Conservation (phyloP, 306 rosid species). For the Citrullus colocynthis region DNA sequence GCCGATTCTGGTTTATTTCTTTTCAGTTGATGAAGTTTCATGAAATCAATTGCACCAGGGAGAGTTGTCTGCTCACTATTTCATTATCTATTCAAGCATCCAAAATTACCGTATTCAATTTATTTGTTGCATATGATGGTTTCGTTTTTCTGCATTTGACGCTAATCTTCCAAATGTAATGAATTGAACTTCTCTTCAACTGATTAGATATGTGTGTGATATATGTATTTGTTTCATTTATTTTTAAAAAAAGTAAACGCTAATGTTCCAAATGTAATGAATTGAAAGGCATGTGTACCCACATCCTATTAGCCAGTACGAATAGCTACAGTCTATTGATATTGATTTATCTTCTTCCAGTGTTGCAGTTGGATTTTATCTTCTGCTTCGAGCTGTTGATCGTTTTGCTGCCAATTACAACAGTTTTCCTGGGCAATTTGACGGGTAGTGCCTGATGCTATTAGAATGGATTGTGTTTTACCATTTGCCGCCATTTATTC, state of each 20-base stretch:
- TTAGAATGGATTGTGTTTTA: background rate
- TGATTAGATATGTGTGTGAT: background rate
- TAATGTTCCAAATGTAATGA: background rate
- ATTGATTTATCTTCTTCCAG: constrained; percentile 32
- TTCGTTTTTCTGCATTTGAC: background rate
- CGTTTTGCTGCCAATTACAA: constrained; percentile 93
- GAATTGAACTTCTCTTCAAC: background rate
- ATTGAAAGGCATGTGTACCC: background rate
- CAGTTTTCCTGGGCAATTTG: constrained; percentile 86
- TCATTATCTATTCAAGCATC: background rate
- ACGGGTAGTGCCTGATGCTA: constrained; percentile 39
- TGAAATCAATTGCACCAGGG: background rate
- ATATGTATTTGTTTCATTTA: background rate
- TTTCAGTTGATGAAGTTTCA: background rate
- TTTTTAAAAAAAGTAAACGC: background rate
- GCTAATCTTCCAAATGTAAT: no score
- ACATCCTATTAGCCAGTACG: background rate
- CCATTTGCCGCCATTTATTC: background rate
- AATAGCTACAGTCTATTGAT: constrained; percentile 10
- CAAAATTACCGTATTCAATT: no score
- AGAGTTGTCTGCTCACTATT: background rate
- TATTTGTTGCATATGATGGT: background rate
- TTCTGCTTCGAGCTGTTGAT: constrained; percentile 89
- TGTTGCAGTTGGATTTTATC: constrained; percentile 66
- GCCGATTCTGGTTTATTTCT: background rate